Base-by-base conservation (phyloP, 2,329 filamentous ascomycete genomes). In the Talaromyces sp. region DNA sequence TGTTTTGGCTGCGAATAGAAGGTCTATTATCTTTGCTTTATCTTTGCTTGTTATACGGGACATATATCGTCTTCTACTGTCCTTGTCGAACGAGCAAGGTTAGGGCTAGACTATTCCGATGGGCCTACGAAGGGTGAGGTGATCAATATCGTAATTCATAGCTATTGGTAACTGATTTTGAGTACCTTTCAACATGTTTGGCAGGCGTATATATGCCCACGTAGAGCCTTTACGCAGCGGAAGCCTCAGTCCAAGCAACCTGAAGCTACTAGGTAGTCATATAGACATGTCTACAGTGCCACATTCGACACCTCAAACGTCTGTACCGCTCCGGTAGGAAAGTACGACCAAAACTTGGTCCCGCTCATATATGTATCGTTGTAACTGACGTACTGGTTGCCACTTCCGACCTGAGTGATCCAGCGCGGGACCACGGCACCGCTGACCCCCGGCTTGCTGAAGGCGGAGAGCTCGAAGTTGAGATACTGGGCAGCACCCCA, bases 401-500 rank as follows among this genome's bases (percentile, higher is more conserved):
- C 56, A 27, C 4, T 43, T 11, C 56, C 56, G 8, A 43, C 36
- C 43, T 58, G 56, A 6, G 56, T 58, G 7, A 43, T 58, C 56
- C 56, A 58, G 56, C 56, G 56, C 38, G 56, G 56, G 8, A 58
- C 34, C 38, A 58, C 1, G 13, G 56, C 56, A 6, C 56, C 56
- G 56, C 17, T 58, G 56, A 58, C 56, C 13, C 56, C 56, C 36
- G 56, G 56, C 7, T 3, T 58, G 56, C 56, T 58, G 13, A 58
- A 58, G 8, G 29, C 17, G 36, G 56, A 58, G 13, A 58, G 34
- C 6, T 58, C 56, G 43, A 58, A 58, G 25, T 58, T 58, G 19
- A 58, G 56, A 27, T 58, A 58, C 15, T 58, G 56, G 36, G 56
- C 34, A 58, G 56, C 19, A 40, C 56, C 56, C 56, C 56, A 58